Base-by-base conservation (phyloP, 2,329 filamentous ascomycete species). In the Colletotrichum noveboracense region DNA sequence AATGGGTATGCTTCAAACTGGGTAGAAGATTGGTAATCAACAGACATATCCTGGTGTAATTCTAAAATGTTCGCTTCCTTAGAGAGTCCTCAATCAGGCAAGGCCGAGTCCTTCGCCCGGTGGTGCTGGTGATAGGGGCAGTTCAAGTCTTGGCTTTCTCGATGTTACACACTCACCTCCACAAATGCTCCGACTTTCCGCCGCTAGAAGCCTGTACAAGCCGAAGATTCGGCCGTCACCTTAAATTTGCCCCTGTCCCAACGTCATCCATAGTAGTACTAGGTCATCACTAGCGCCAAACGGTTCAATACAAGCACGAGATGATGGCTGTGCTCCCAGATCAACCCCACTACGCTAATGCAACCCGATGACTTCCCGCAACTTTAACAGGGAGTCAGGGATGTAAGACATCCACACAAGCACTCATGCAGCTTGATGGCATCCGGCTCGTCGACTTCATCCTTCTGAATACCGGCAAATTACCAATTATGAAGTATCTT, bases 291-390 rank as follows among this genome's bases (percentile, higher is more conserved):
- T 52, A 4, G 43, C 10, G 10, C n/a, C n/a, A 21, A 21, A 13
- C 43, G n/a, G n/a, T 21, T 52, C 3, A 21, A 52, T 13, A 52
- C n/a, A 52, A 52, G 12, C 43, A 52, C n/a, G 26, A 58, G 24
- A 58, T 16, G 55, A 28, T 58, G 55, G 55, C 55, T 58, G 55
- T 58, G 55, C 24, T 58, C 55, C 55, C 13, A 58, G 16, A 24
- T 28, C 13, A 58, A 24, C 24, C 21, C 55, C 55, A 58, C 55
- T 26, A 58, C 55, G 55, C 55, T 58, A 58, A 58, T 58, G 55
- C 55, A 58, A 58, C 55, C 55, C 26, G 55, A 58, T 58, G 55
- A 58, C 55, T 28, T 58, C 55, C 55, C 55, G 55, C 55, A 58
- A 58, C 55, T 58, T 58, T 58, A 58, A 58, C n/a, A 58, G 16